phyloP scores from a whole-genome alignment of 176 grass and related monocot species.

The Carex kokanica region DNA sequence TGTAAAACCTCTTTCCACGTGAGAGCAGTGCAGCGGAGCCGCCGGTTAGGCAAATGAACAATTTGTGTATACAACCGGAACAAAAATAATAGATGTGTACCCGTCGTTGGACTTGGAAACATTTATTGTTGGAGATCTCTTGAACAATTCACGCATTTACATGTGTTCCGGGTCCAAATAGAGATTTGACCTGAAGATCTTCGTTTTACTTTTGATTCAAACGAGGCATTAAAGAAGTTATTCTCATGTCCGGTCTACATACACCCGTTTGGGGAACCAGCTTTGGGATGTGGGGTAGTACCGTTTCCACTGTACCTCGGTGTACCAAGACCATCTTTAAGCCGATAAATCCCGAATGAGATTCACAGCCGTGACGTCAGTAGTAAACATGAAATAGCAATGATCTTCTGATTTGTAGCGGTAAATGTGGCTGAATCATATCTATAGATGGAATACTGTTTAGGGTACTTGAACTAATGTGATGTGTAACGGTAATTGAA shows the following conservation, averaged over 20 bases:
- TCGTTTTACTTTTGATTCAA: slow-evolving; percentile 3
- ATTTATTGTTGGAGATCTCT: not conserved
- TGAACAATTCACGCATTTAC: not conserved
- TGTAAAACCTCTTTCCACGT: not conserved
- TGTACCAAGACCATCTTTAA: not conserved
- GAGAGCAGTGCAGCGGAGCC: not conserved
- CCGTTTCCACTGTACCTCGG: too few relatives aligned
- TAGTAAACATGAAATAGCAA: not conserved
- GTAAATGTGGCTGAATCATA: not conserved
- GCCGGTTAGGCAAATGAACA: not conserved
- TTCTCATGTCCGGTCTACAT: not conserved
- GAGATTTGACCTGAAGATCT: not conserved
- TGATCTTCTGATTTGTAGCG: not conserved
- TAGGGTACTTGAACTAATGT: too few relatives aligned
- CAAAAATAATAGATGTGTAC: not conserved
- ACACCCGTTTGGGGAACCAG: not conserved
- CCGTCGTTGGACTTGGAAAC: not conserved
- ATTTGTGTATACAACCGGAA: not conserved
- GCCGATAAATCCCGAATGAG: not conserved
- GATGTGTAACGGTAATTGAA: not conserved
- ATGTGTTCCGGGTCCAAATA: not conserved
- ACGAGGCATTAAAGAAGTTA: not conserved
- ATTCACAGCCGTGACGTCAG: not conserved
- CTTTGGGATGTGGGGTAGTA: not conserved
- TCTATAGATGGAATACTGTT: not conserved